Evolutionary conservation across 2,329 filamentous ascomycete genomes (phyloP).

Genomic region (Colletotrichum cereale): DNA sequence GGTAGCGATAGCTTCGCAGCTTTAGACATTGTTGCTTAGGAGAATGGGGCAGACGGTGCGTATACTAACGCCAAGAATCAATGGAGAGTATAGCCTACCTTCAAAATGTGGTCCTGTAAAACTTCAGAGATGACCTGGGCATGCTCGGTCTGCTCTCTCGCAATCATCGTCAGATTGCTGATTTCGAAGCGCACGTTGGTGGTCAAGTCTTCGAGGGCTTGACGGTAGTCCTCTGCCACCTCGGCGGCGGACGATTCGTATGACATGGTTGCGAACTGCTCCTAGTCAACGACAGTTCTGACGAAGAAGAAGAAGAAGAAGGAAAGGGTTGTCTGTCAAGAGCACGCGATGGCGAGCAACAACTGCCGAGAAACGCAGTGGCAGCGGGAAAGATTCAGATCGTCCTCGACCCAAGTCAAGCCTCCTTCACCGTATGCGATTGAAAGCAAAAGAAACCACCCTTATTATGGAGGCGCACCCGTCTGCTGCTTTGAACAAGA

Average conservation of each 20-base stretch:
- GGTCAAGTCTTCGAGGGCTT: slow-evolving; percentile 90
- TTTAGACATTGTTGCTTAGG: background rate
- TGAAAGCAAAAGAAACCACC: slow-evolving; percentile 39
- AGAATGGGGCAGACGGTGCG: background rate
- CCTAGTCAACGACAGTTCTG: slow-evolving; percentile 8
- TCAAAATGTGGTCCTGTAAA: slow-evolving; percentile 92
- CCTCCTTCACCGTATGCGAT: slow-evolving; percentile 34
- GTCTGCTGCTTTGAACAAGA: slow-evolving; percentile 23
- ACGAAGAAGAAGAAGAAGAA: background rate
- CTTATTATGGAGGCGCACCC: slow-evolving; percentile 35
- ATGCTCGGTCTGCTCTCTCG: slow-evolving; percentile 96
- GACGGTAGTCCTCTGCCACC: slow-evolving; percentile 94
- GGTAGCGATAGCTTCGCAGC: background rate
- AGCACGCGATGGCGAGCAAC: slow-evolving; percentile 36
- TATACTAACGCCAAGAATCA: background rate
- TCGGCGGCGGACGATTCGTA: slow-evolving; percentile 75
- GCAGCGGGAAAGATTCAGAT: slow-evolving; percentile 29
- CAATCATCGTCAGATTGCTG: slow-evolving; percentile 96
- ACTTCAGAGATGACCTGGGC: slow-evolving; percentile 92
- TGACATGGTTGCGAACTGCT: slow-evolving; percentile 54
- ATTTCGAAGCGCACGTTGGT: slow-evolving; percentile 95
- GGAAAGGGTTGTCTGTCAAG: slow-evolving; percentile 31
- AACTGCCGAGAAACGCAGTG: slow-evolving; percentile 23
- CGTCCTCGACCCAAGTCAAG: slow-evolving; percentile 13
- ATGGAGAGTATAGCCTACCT: slow-evolving; percentile 71